Evolutionary conservation across 768 basidiomycete species (phyloP).

Genomic region (Crassisporium funariophilum): DNA sequence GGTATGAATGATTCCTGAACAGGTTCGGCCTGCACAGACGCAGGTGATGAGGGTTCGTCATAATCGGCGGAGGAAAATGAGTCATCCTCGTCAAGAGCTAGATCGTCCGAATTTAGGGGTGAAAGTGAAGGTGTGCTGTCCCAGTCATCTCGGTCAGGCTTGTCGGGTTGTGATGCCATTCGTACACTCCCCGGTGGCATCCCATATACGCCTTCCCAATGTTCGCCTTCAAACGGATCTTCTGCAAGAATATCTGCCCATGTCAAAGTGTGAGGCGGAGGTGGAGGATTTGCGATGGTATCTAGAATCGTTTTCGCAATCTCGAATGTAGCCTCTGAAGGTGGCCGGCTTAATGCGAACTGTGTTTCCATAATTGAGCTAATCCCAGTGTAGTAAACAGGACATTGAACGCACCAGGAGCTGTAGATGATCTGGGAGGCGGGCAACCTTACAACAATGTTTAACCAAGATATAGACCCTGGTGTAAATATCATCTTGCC

Average conservation of each 20-base stretch:
- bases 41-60: conserved; percentile 10
- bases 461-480: conserved; percentile 3
- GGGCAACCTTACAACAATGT: conserved; percentile 40
- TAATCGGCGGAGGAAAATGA: conserved; percentile 31
- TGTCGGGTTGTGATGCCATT: conserved; percentile 32
- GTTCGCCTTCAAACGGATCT: conserved; percentile 84
- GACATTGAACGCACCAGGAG: conserved; percentile 53
- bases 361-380: conserved; percentile 24
- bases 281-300: conserved; percentile 44
- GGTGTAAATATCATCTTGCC: conserved; percentile 33
- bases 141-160: conserved; percentile 44
- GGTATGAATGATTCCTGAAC: neutral
- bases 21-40: conserved; percentile 6
- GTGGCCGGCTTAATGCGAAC: conserved; percentile 60
- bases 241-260: conserved; percentile 82
- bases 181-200: conserved; percentile 44
- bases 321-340: conserved; percentile 47
- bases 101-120: conserved; percentile 58
- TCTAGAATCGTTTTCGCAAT: conserved; percentile 60
- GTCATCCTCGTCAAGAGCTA: conserved; percentile 47
- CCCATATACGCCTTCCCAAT: conserved; percentile 78
- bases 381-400: neutral
- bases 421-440: conserved; percentile 74
- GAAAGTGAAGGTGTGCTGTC: conserved; percentile 72
- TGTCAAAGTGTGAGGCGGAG: conserved; percentile 48